Evolutionary conservation across 2,329 filamentous ascomycete species (phyloP).

Genomic region (Penicillium psychrosexuale): DNA sequence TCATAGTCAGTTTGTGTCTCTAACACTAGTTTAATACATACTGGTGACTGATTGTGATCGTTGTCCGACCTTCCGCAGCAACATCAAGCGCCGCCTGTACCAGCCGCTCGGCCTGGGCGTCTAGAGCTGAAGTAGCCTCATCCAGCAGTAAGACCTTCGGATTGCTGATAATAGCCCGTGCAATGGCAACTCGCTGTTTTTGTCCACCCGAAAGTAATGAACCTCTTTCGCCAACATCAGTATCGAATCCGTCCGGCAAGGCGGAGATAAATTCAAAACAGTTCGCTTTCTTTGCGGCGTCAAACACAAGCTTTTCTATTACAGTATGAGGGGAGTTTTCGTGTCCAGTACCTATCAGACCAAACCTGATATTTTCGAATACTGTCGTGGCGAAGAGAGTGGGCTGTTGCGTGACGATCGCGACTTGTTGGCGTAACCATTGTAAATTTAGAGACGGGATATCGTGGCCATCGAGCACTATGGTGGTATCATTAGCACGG

Average conservation of each 20-base stretch:
- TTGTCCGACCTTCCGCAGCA: constrained; percentile 81
- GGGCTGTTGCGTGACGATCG: constrained; percentile 81
- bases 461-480: constrained; percentile 66
- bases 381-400: constrained; percentile 79
- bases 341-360: not conserved
- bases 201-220: constrained; percentile 85
- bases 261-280: constrained; percentile 2
- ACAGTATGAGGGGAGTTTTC: not conserved
- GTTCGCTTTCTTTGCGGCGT: not conserved
- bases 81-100: constrained; percentile 92
- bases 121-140: constrained; percentile 88
- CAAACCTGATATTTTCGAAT: constrained; percentile 66
- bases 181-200: constrained; percentile 94
- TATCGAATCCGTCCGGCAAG: constrained; percentile 6
- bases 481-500: not conserved
- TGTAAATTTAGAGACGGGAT: constrained; percentile 72
- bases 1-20: accelerated
- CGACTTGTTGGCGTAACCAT: constrained; percentile 88
- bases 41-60: constrained; percentile 92
- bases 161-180: constrained; percentile 82
- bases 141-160: constrained; percentile 90
- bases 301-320: not conserved
- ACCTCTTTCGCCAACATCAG: constrained; percentile 38
- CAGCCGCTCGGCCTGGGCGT: constrained; percentile 90
- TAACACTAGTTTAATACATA: not conserved